Percentiles rank a stretch among this genome's conserved stretches.
Conservation (phyloP, 495 filamentous ascomycete genomes). For the Aspergillus asperescens region DNA sequence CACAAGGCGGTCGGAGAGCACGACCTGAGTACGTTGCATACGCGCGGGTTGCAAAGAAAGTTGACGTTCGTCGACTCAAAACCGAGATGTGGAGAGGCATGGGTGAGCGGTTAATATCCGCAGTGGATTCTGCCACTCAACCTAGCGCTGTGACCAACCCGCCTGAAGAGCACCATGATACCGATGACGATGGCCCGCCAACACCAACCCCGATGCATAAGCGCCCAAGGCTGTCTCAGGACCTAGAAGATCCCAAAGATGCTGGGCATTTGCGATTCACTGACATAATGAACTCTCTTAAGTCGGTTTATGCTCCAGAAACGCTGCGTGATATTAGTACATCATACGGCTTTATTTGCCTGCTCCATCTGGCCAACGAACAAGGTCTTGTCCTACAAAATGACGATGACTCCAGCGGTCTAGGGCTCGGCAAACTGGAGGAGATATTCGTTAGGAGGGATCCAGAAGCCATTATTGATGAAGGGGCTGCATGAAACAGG, state of each 20-base stretch:
- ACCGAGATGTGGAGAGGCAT: constrained; percentile 94
- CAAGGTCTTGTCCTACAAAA: constrained; percentile 72
- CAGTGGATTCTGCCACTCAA: constrained; percentile 30
- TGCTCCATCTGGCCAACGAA: constrained; percentile 95
- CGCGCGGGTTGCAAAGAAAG: constrained; percentile 94
- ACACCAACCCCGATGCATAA: constrained; percentile 31
- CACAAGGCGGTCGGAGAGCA: constrained; percentile 67
- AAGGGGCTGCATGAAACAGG: constrained; percentile 27
- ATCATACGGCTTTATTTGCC: constrained; percentile 92
- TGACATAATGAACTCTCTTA: constrained; percentile 79
- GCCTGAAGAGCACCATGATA: constrained; percentile 24
- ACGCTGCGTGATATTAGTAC: constrained; percentile 93
- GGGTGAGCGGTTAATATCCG: constrained; percentile 45
- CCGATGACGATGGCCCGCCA: constrained; percentile 29
- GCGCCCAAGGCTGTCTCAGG: constrained; percentile 13
- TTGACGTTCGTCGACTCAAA: constrained; percentile 92
- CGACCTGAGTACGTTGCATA: constrained; percentile 96
- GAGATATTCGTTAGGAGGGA: constrained; percentile 44
- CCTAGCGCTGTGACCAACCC: constrained; percentile 21
- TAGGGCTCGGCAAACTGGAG: constrained; percentile 31
- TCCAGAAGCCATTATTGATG: constrained; percentile 38
- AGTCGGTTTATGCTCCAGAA: constrained; percentile 76
- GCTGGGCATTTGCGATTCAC: constrained; percentile 73
- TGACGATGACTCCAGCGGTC: constrained; percentile 31
- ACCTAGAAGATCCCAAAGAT: constrained; percentile 22